These are phyloP conservation scores for Dacryopinax spathularia DNA, from an alignment of 768 basidiomycete genomes.

Conservation along the genomic window DNA sequence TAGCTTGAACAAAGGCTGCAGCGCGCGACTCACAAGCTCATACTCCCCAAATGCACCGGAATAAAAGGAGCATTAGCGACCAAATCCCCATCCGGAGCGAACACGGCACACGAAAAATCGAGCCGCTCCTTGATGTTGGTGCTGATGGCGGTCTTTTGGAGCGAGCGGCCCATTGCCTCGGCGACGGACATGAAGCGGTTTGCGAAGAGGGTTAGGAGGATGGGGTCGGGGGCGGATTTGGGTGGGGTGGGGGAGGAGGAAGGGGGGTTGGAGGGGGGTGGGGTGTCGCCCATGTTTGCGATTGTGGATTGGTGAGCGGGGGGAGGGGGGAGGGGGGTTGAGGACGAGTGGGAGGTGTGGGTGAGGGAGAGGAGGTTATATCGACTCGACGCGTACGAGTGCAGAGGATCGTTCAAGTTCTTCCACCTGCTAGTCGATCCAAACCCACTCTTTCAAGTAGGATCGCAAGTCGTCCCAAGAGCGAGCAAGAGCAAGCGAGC, in stretches of 20 bases:
- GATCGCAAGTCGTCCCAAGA: no score
- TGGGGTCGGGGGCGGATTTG: conserved; percentile 47
- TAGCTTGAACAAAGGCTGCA: no score
- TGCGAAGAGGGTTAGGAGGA: conserved; percentile 79
- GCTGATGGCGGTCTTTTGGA: conserved; percentile 82
- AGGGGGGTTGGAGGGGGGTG: neutral
- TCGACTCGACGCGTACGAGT: no score
- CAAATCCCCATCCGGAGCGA: conserved; percentile 85
- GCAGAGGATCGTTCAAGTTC: no score
- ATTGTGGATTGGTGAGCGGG: no score
- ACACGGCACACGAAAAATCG: conserved; percentile 89
- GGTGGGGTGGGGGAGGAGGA: neutral
- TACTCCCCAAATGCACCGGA: conserved; percentile 28
- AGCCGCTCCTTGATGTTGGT: conserved; percentile 94
- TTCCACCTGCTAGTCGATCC: no score
- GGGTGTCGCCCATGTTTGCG: conserved; percentile 10
- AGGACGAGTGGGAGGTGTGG: conserved; percentile 6
- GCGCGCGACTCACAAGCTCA: conserved; percentile 88
- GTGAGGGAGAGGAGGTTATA: neutral
- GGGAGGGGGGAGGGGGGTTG: conserved; percentile 4
- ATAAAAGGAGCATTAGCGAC: conserved; percentile 73
- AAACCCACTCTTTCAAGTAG: no score
- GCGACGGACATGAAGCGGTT: conserved; percentile 97
- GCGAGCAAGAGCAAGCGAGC: no score
- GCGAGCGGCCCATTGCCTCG: conserved; percentile 83